Percentiles rank a stretch among this genome's conserved stretches.
Conservation (phyloP, 176 grass and related monocot species). For the Bromus sterilis region DNA sequence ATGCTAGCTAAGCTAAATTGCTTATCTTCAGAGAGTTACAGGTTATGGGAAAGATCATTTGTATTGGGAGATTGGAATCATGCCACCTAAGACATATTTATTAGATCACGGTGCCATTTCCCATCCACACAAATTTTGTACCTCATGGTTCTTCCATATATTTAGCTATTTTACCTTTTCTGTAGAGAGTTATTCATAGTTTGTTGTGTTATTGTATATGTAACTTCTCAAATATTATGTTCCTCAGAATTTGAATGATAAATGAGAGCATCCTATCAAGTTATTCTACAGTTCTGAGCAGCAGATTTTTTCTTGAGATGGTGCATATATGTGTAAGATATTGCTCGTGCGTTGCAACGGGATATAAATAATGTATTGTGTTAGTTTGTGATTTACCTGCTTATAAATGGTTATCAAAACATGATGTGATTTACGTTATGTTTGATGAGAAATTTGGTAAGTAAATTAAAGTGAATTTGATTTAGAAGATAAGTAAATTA, state of each 20-base stretch:
- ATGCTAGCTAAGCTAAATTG: conserved; percentile 16
- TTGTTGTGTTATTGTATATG: background rate
- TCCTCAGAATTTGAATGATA: background rate
- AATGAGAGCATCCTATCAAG: background rate
- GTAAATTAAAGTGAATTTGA: no score
- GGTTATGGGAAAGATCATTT: background rate
- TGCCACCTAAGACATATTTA: background rate
- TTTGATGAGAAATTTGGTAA: no score
- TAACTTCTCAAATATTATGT: background rate
- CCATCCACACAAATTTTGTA: background rate
- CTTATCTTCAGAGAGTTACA: background rate
- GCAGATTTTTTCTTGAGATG: background rate
- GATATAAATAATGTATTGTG: no score
- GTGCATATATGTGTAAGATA: no score
- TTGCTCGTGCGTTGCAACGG: no score
- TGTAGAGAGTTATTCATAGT: background rate
- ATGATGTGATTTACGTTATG: no score
- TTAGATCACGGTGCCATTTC: background rate
- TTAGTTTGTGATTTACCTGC: no score
- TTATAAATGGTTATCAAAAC: no score
- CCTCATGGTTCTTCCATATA: background rate
- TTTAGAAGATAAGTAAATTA: no score
- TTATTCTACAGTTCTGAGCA: background rate
- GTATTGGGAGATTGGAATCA: background rate
- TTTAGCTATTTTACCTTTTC: background rate